Evolutionary conservation across 768 basidiomycete genomes (phyloP), one percentile per base, ranked within the genome.

Genomic region (Mycena chlorophos): DNA sequence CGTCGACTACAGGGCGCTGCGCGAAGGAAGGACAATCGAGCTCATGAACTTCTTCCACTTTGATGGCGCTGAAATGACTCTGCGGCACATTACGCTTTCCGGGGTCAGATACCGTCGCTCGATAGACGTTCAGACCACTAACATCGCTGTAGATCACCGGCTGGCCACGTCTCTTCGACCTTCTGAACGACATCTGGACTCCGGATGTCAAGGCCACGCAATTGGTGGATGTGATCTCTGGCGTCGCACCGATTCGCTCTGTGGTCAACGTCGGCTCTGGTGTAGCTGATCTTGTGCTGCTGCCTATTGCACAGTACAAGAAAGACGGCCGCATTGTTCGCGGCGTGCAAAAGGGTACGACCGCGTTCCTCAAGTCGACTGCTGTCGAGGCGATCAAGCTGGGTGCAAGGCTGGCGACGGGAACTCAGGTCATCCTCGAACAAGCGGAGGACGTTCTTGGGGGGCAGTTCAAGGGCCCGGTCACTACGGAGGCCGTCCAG

Each of bases 1-100:
- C 5, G 95, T 99, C 19, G 93, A 98, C 69, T 97, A 98, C 69
- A 76, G 85, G 58, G 97, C 95, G 8, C 75, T 99, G 54, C 82
- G 86, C 34, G 89, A 94, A 57, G 97, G 97, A 14, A 85, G 81
- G 70, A 94, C 94, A 0, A 96, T 96, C 57, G 97, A 99, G 67
- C 73, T 99, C 43, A 98, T 99, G 96, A 99, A 99, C 68, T 98
- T 99, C 71, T 99, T 99, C 87, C 95, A 98, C 72, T 99, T 98
- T 62, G 97, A 98, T 64, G 95, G 93, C 0, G 91, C 96, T 3
- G 97, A 98, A 71, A 98, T 99, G 94, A 97, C 94, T 0, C 71
- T 99, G 50, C 80, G 97, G 54, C 94, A 97, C 65, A 88, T 98
- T 60, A 93, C 91, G 17, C 69, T 98, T 28, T 84, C 88, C 56